Evolutionary conservation across 208 protist species (phyloP), one percentile per base, ranked within the genome.

Genomic region (Crithidia fasciculata): DNA sequence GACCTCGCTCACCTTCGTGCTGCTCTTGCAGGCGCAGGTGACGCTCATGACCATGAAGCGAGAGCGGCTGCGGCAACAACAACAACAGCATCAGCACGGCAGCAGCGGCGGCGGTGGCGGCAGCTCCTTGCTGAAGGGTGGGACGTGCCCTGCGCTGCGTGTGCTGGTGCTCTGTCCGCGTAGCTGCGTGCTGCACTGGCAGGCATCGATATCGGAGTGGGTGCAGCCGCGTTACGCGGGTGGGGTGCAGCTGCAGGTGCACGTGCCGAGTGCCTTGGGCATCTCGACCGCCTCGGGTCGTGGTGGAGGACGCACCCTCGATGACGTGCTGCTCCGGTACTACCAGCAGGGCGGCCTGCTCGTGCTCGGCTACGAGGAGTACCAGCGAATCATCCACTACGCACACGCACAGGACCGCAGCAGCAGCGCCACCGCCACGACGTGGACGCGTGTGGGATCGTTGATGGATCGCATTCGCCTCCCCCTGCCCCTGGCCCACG

Each of bases 311-410:
- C 54, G 43, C 7, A 64, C 61, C 2, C 55, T 80, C 4, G 74
- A 80, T 13, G 74, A 80, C 8, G 78, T 86, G 7, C 44, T 93
- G 4, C n/a, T 73, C 3, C 37, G 54, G 4, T 95, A 86, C 60
- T 86, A 96, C 64, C 76, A 60, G 8, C 44, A 83, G 37, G 93
- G 93, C 5, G 93, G 93, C 10, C 61, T 96, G 59, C 82, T 96
- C 12, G 16, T 96, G 41, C 56, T 95, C 12, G 89, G 91, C 41
- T 97, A 97, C 66, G 93, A 97, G 73, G 88, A 95, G 79, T 95
- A 92, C 64, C 74, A 87, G 40, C 72, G 79, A 9, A 40, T 92
- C 6, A 49, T 84, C 10, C 57, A 75, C 15, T 78, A 78, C 54
- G 64, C 69, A 4, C 67, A 72, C 47, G 53, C 72, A 16, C 39